Evolutionary conservation across 2,329 filamentous ascomycete genomes (phyloP).

Genomic region (Mollisiaceae sp.): DNA sequence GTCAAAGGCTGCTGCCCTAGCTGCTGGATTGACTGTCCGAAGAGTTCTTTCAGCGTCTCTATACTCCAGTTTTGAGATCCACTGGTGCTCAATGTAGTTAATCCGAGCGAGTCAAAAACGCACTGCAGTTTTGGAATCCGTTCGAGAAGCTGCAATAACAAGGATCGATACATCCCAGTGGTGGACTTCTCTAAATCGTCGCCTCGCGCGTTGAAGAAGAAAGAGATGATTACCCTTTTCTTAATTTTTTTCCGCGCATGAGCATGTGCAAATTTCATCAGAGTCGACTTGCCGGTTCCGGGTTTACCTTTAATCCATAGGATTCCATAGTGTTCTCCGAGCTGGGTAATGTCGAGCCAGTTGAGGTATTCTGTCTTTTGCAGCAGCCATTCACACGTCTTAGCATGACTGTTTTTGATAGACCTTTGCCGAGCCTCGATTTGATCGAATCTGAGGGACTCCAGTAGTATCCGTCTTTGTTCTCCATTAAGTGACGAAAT

Average conservation of each 20-base stretch:
- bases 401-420: conserved; percentile 45
- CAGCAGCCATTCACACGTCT: conserved; percentile 50
- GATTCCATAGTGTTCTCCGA: conserved; percentile 45
- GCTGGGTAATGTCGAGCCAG: conserved; percentile 45
- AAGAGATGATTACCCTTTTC: conserved; percentile 40
- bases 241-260: conserved; percentile 5
- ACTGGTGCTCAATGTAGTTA: too few relatives aligned
- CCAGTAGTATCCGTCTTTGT: neutral
- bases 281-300: conserved; percentile 51
- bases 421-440: conserved; percentile 44
- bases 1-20: conserved; percentile 39
- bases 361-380: conserved; percentile 24
- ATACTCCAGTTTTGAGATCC: conserved; percentile 24
- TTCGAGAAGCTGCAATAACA: conserved; percentile 49
- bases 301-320: conserved; percentile 56
- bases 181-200: conserved; percentile 49
- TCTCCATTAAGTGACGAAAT: too few relatives aligned
- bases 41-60: conserved; percentile 36
- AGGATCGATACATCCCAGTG: conserved; percentile 54
- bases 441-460: conserved; percentile 44
- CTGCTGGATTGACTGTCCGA: conserved; percentile 34
- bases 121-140: too few relatives aligned
- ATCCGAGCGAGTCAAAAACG: too few relatives aligned
- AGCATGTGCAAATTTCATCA: conserved; percentile 43
- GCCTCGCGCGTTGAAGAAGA: conserved; percentile 38